These are phyloP conservation scores for Perkinsus chesapeaki DNA, from an alignment of 169 alveolate genomes.

Conservation along the genomic window DNA sequence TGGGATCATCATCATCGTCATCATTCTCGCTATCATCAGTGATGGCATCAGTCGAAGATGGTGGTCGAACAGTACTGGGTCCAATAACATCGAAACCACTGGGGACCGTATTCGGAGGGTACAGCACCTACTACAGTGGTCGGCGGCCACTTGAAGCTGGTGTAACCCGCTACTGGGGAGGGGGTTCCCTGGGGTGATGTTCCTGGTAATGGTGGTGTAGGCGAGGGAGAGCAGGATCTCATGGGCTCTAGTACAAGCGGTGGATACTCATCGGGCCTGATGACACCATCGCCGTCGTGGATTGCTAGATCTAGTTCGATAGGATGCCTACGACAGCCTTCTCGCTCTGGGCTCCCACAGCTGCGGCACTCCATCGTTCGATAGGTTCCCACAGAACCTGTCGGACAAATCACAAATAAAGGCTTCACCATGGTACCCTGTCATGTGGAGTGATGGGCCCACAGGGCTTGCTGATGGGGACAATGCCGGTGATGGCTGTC, in stretches of 20 bases:
- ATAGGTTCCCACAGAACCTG: neutral
- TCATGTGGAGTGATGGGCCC: neutral
- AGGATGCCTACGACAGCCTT: neutral
- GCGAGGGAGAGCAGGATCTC: neutral
- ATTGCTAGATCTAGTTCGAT: neutral
- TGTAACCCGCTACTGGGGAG: neutral
- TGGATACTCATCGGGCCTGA: neutral
- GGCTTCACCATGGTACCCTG: neutral
- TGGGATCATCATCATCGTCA: neutral
- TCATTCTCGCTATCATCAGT: neutral
- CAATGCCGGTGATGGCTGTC: neutral
- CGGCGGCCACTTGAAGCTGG: neutral
- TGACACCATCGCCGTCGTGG: neutral
- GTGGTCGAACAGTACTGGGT: neutral
- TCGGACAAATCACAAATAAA: neutral
- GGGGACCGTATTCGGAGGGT: neutral
- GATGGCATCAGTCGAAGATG: neutral
- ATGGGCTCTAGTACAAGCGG: neutral
- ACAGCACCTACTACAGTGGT: neutral
- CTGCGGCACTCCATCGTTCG: neutral
- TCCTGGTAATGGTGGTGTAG: neutral
- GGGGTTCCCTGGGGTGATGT: neutral
- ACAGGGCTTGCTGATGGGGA: neutral
- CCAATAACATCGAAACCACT: neutral
- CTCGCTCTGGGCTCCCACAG: neutral